Evolutionary conservation across 805 yeast genomes (phyloP), one percentile per base, ranked within the genome.

Genomic region (Candida pseudofarinosa): DNA sequence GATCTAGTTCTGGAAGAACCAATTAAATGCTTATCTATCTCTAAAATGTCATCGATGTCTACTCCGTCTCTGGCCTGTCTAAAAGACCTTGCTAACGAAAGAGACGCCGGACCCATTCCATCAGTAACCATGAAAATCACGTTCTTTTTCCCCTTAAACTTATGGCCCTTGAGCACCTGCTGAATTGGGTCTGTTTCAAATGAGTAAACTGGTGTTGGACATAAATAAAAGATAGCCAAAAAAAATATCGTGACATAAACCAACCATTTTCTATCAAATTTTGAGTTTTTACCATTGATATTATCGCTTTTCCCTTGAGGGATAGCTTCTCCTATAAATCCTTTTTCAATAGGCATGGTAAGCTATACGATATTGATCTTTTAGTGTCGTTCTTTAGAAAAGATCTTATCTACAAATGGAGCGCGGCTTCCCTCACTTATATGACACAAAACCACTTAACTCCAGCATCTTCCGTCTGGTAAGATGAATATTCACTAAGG

Each of bases 51-150:
- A 50, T 78, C 76, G 35, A 74, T 62, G 3, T 76, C 62, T 42
- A 86, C 71, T 4, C 61, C 58, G 46, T 81, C 81, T 42, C 80
- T 64, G 54, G 62, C 68, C 58, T 88, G 95, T 45, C 75, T 75
- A 67, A 78, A 89, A 17, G 85, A 79, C 47, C 97, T 75, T 1
- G 96, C 81, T 59, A 88, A 64, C 2, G 93, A 83, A 44, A 88
- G 64, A 2, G 95, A 83, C 0, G 95, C 84, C 3, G 96, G 96
- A 0, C 96, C 96, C 84, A 88, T 88, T n/a, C 97, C 97, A 62
- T 88, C 97, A 3, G 95, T 83, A 26, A 88, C 96, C 78, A 88
- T 81, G 69, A 88, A 87, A 40, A 88, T 84, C 43, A 89, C 76
- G 55, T 88, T 88, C 55, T 79, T 82, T 70, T 85, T 86, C 45